Evolutionary conservation across 768 basidiomycete species (phyloP), one percentile per base, ranked within the genome.

Genomic region (Leccinum sublutescens): DNA sequence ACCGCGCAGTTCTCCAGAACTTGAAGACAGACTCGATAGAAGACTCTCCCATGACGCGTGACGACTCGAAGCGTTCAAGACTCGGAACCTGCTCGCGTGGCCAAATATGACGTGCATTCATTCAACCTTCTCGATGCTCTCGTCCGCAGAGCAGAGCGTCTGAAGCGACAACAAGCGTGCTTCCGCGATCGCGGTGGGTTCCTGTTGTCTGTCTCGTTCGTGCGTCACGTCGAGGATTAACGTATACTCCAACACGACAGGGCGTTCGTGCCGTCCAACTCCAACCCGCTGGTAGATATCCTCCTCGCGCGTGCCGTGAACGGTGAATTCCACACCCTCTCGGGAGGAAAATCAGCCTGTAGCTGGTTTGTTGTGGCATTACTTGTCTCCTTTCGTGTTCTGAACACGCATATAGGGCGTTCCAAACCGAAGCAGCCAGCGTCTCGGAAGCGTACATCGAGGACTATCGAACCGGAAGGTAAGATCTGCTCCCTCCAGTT

Each of bases 131-230:
- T 43, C n/a, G 40, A 40, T 40, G 40, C 40, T n/a, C 17, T 17
- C 40, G 7, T 66, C 79, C 51, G 82, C 83, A 12, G 81, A 31
- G 79, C 80, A 0, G 75, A 85, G 51, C 82, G 88, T 48, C 67
- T 83, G 15, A 79, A 86, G 66, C 80, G 86, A 45, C 84, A 84
- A 60, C 83, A 88, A 63, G 78, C 86, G 33, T 77, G 87, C 25
- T 86, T 87, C 70, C 80, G 88, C 55, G 85, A 88, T 71, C 81
- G 85, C 55, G 85, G 85, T 58, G 85, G 85, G 85, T 86, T 31
- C 61, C 82, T 74, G 45, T 31, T 74, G 43, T 34, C 29, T 15
- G 5, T 34, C 19, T 12, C 25, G 1, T 27, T 54, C 43, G 14
- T 36, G 2, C 15, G 9, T 48, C 50, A 8, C 36, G n/a, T 38